A percentile compares a stretch with the other conserved stretches of the same genome.
phyloP scores from a whole-genome alignment of 2,329 filamentous ascomycete genomes.

The Aspergillus piperis region DNA sequence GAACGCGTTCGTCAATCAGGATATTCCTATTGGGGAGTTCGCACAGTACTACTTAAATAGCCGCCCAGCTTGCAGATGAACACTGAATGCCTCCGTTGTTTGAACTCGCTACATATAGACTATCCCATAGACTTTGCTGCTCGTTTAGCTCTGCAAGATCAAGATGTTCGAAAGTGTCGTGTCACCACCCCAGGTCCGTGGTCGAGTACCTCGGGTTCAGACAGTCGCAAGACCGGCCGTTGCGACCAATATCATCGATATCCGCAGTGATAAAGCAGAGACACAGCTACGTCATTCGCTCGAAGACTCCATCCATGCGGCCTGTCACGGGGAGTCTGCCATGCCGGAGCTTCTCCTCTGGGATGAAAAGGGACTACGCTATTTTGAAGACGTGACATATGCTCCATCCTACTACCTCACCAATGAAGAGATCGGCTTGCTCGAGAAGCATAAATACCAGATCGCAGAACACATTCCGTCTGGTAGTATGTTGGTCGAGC shows the following conservation, averaged over 20 bases:
- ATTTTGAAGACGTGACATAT: slow-evolving; percentile 32
- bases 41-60: no score
- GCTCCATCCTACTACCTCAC: slow-evolving; percentile 13
- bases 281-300: slow-evolving; percentile 8
- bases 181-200: no score
- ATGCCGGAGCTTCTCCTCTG: slow-evolving; percentile 30
- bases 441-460: slow-evolving; percentile 8
- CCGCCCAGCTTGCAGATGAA: no score
- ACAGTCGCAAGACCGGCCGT: background rate
- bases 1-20: no score
- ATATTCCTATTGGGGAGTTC: no score
- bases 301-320: slow-evolving; percentile 5
- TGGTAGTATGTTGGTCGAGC: slow-evolving; percentile 12
- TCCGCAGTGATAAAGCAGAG: slow-evolving; percentile 11
- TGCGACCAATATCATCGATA: slow-evolving; percentile 13
- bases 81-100: no score
- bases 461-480: slow-evolving; percentile 9
- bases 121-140: no score
- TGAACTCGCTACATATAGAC: no score
- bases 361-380: slow-evolving; percentile 25
- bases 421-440: slow-evolving; percentile 7
- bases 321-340: slow-evolving; percentile 12
- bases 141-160: no score
- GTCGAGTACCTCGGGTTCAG: background rate
- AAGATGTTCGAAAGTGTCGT: no score